Evolutionary conservation across 768 basidiomycete genomes (phyloP).

Genomic region (Pulveroboletus sp.): DNA sequence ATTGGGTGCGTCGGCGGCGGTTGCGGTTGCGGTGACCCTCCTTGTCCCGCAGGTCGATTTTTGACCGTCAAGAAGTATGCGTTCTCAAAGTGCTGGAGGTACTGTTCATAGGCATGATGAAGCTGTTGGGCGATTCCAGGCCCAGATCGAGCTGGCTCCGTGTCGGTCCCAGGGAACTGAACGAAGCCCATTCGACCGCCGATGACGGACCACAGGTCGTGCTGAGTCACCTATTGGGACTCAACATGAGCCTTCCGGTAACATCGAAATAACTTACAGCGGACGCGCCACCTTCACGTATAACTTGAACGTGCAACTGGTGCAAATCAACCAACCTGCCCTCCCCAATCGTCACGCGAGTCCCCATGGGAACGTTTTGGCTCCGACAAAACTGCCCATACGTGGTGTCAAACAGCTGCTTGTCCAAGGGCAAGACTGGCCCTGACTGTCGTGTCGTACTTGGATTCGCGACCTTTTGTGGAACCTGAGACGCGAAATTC

Average conservation of each 20-base stretch:
- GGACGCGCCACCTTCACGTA: slow-evolving; percentile 50
- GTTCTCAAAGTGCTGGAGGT: slow-evolving; percentile 52
- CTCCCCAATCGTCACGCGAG: slow-evolving; percentile 45
- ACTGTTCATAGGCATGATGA: slow-evolving; percentile 56
- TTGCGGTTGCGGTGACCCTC: slow-evolving; percentile 14
- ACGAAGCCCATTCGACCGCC: slow-evolving; percentile 66
- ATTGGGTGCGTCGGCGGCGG: slow-evolving; percentile 11
- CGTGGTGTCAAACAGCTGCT: slow-evolving; percentile 46
- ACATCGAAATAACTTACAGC: slow-evolving; percentile 37
- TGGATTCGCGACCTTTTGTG: slow-evolving; percentile 22
- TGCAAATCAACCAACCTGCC: slow-evolving; percentile 57
- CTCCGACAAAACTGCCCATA: slow-evolving; percentile 47
- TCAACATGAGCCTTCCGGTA: slow-evolving; percentile 8
- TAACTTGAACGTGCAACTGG: slow-evolving; percentile 53
- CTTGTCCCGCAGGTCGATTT: slow-evolving; percentile 14
- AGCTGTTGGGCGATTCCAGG: slow-evolving; percentile 60
- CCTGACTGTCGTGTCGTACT: slow-evolving; percentile 16
- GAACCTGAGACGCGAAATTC: slow-evolving; percentile 19
- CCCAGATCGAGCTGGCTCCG: slow-evolving; percentile 58
- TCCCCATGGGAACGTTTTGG: slow-evolving; percentile 39
- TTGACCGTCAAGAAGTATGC: slow-evolving; percentile 45
- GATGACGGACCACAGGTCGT: slow-evolving; percentile 62
- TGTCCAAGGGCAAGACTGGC: slow-evolving; percentile 41
- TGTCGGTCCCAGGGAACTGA: slow-evolving; percentile 56
- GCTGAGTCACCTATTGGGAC: slow-evolving; percentile 44